phyloP scores from a whole-genome alignment of 1,139 yeast genomes.

The Suhomyces coccinellae region DNA sequence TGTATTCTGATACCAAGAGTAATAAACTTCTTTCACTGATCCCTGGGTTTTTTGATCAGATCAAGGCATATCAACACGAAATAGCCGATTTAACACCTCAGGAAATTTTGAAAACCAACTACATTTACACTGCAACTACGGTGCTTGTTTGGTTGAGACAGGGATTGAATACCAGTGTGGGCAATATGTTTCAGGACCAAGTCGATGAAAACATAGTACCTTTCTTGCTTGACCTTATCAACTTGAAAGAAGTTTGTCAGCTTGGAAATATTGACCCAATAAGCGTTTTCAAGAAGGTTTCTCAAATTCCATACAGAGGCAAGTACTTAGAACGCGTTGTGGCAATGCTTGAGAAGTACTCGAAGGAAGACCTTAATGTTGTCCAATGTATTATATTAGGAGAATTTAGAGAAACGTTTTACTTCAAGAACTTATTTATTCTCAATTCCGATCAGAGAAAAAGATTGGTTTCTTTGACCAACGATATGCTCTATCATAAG shows the following conservation, averaged over 20 bases:
- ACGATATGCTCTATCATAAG: slow-evolving; percentile 58
- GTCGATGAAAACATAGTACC: slow-evolving; percentile 60
- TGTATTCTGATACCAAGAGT: slow-evolving; percentile 23
- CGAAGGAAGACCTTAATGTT: slow-evolving; percentile 50
- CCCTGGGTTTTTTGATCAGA: slow-evolving; percentile 40
- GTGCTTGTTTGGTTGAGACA: slow-evolving; percentile 44
- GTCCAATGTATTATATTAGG: slow-evolving; percentile 71
- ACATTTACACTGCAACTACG: slow-evolving; percentile 50
- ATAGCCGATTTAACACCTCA: slow-evolving; percentile 41
- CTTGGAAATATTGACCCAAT: slow-evolving; percentile 66
- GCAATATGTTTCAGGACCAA: slow-evolving; percentile 39
- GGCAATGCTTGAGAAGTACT: slow-evolving; percentile 48
- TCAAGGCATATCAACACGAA: slow-evolving; percentile 45
- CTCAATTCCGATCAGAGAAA: slow-evolving; percentile 52
- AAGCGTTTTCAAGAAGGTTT: slow-evolving; percentile 52
- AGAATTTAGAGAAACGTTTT: slow-evolving; percentile 72
- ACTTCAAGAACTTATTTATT: slow-evolving; percentile 66
- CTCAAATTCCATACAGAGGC: slow-evolving; percentile 57
- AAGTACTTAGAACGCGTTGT: slow-evolving; percentile 49
- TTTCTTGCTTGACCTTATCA: slow-evolving; percentile 63
- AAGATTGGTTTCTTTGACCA: slow-evolving; percentile 53
- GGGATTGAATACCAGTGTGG: slow-evolving; percentile 43
- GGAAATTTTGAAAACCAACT: slow-evolving; percentile 47
- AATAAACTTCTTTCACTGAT: slow-evolving; percentile 25
- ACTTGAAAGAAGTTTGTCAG: slow-evolving; percentile 79